phyloP scores from a whole-genome alignment of 176 grass and related monocot genomes.

The Carex cristatella region DNA sequence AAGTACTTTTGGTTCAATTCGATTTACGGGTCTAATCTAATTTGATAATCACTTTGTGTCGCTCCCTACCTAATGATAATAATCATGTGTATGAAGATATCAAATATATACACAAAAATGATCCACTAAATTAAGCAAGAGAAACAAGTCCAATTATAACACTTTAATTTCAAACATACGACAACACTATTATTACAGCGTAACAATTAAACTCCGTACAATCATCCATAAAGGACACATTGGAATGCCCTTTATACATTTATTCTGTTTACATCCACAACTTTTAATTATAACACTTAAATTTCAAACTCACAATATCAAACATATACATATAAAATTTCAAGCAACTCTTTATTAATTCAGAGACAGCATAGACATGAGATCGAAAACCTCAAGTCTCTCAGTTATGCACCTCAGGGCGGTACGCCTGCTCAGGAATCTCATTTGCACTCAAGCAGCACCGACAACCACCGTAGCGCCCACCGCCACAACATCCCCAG shows the following conservation, averaged over 20 bases:
- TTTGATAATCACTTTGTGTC: too few relatives aligned
- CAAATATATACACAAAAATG: too few relatives aligned
- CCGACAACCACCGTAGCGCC: constrained; percentile 32
- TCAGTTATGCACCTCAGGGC: constrained; percentile 23
- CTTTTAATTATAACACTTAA: too few relatives aligned
- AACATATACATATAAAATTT: background rate
- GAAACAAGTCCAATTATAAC: background rate
- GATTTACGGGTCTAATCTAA: too few relatives aligned
- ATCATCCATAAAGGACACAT: background rate
- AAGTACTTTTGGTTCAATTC: too few relatives aligned
- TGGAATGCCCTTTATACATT: background rate
- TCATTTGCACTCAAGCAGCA: constrained; percentile 49
- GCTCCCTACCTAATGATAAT: too few relatives aligned
- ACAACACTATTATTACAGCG: background rate
- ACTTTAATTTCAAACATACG: background rate
- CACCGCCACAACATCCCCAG: constrained; percentile 34
- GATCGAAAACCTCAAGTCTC: background rate
- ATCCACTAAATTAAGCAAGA: too few relatives aligned
- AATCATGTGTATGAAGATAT: too few relatives aligned
- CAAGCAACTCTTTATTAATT: background rate
- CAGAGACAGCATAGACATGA: background rate
- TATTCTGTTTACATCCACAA: background rate
- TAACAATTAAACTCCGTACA: background rate
- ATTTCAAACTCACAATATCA: background rate
- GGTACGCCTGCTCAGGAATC: constrained; percentile 55